Evolutionary conservation across 805 yeast species (phyloP), one percentile per base, ranked within the genome.

Genomic region (Candida arabinofermentans): DNA sequence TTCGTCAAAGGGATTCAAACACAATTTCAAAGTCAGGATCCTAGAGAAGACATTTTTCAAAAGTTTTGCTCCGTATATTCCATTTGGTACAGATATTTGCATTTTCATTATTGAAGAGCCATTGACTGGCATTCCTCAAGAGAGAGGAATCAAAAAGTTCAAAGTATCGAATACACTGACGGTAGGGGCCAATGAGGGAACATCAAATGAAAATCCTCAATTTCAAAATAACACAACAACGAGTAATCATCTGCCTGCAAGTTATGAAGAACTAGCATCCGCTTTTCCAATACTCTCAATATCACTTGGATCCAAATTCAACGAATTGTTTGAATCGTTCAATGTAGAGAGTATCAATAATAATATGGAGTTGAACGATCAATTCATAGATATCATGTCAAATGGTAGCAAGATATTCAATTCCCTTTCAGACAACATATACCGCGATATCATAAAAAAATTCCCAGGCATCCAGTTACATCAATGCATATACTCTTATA

Each of bases 401-500:
- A 31, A 49, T 22, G 71, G 69, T 2, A 58, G 61, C 24, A 49
- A 53, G 8, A 53, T 66, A 12, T 65, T 70, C 32, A 62, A 61
- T 34, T 42, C 54, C n/a, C 53, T 63, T 7, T 65, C 62, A 23
- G 53, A 47, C 5, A 62, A 59, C 2, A 51, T 59, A 0, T 51
- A 62, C 10, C 43, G 56, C 2, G 47, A 55, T 9, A 42, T 64
- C 4, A 52, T 63, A 23, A 45, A 50, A 6, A 35, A 53, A 18
- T 51, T 47, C 29, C 51, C 54, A 14, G 33, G 43, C 6, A 12
- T 44, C 8, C 77, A 81, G 43, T 61, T 79, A 48, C 75, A 69
- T 49, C 69, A 68, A 43, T 66, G 79, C 34, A 68, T 88, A 2
- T 83, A 80, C 51, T 79, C 78, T 41, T 86, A 86, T 51, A 81